Evolutionary conservation across 495 filamentous ascomycete genomes (phyloP).

Genomic region (Aspergillus sparsus): DNA sequence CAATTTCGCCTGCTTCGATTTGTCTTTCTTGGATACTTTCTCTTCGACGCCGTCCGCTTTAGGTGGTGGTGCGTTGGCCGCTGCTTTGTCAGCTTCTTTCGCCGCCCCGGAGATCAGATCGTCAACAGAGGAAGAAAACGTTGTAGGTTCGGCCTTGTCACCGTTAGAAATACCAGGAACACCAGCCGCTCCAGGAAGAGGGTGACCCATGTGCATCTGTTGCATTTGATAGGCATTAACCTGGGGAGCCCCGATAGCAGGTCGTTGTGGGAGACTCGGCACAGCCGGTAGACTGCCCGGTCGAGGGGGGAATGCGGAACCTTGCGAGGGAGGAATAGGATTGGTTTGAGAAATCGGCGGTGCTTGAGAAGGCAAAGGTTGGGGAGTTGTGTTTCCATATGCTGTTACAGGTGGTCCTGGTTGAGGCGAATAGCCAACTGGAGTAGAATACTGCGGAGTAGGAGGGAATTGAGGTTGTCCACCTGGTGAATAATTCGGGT

Average conservation of each 20-base stretch:
- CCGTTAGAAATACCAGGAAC: constrained; percentile 41
- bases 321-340: constrained; percentile 38
- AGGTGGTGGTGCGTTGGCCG: constrained; percentile 26
- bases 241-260: constrained; percentile 56
- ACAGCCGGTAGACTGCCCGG: constrained; percentile 55
- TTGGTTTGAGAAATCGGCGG: constrained; percentile 42
- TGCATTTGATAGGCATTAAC: constrained; percentile 62
- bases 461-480: constrained; percentile 37
- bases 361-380: constrained; percentile 36
- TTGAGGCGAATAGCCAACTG: constrained; percentile 47
- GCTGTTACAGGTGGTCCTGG: constrained; percentile 28
- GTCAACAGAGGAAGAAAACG: constrained; percentile 58
- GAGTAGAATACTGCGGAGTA: constrained; percentile 34
- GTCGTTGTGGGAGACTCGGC: constrained; percentile 64
- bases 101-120: constrained; percentile 56
- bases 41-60: constrained; percentile 44
- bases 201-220: constrained; percentile 63
- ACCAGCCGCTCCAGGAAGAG: constrained; percentile 28
- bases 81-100: constrained; percentile 38
- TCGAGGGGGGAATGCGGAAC: constrained; percentile 43
- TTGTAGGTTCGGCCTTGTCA: constrained; percentile 29
- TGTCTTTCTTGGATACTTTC: constrained; percentile 64
- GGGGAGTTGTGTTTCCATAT: constrained; percentile 34
- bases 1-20: constrained; percentile 68
- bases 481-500: constrained; percentile 39